These are phyloP conservation scores for Gleditsia sinensis DNA, from an alignment of 306 rosid species.

Conservation along the genomic window DNA sequence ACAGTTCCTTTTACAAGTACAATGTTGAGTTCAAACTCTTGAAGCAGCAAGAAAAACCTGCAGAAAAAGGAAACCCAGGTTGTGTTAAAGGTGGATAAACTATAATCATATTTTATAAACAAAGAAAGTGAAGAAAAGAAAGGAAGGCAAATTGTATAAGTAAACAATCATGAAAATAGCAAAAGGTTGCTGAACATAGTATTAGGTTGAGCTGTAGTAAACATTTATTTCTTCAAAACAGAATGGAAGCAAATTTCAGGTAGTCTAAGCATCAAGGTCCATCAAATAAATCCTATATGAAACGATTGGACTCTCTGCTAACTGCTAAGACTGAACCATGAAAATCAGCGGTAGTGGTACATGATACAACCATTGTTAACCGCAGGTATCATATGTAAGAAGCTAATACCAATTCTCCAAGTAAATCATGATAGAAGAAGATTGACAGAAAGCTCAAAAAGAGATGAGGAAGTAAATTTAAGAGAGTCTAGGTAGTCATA, in stretches of 20 bases:
- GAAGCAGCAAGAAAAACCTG: slow-evolving; percentile 42
- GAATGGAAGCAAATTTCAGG: neutral
- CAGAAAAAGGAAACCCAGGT: slow-evolving; percentile 21
- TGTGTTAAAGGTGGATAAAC: neutral
- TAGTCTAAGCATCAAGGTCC: neutral
- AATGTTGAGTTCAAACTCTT: slow-evolving; percentile 16
- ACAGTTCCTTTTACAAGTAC: slow-evolving; percentile 16
- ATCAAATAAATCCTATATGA: neutral
- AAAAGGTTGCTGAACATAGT: neutral
- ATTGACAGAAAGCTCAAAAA: neutral
- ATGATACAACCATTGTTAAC: neutral
- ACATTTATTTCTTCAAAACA: neutral
- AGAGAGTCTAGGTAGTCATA: neutral
- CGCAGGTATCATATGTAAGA: neutral
- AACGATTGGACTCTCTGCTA: neutral
- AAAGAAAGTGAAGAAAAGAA: neutral
- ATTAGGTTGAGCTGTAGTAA: slow-evolving; percentile 2
- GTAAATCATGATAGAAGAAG: neutral
- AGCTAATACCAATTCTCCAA: neutral
- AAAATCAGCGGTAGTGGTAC: neutral
- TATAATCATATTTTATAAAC: neutral
- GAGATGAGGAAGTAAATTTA: neutral
- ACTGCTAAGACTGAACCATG: neutral
- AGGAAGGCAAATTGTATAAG: neutral
- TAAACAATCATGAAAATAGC: slow-evolving; percentile 22